Evolutionary conservation across 2,329 filamentous ascomycete species (phyloP), one percentile per base, ranked within the genome.

Genomic region (Sarocladium oryzae): DNA sequence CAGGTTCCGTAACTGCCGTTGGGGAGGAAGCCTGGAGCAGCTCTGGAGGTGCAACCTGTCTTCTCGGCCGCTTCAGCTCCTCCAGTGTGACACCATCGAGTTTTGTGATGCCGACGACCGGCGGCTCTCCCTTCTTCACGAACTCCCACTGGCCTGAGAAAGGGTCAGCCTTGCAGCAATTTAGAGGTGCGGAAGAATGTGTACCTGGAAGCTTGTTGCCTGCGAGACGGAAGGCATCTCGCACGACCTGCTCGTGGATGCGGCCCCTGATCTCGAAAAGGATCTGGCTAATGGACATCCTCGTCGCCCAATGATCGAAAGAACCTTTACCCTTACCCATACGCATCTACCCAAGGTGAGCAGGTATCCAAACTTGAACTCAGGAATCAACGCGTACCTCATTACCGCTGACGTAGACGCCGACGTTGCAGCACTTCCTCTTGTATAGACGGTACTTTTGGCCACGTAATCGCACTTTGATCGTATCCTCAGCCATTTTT

Each of bases 291-390:
- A 97, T 89, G 8, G 89, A 84, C 58, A 97, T 84, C 69, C 92
- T 84, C 20, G 87, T 82, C 4, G 92, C 90, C 93, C 93, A 99
- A 65, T 95, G 89, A 67, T 99, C 93, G 65, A 99, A 97, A 56
- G 85, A 88, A 60, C 93, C 93, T 69, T 99, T 99, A 71, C 93
- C 93, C 72, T 97, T 99, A 68, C 93, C 93, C 95, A 99, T 99
- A 80, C 93, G 86, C 68, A 89, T 86, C 82, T 85, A 57, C 6
- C 43, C 50, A 51, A 2, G 7, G 49, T 55, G 40, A 57, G 51
- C 15, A 30, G 16, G 23, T 35, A 7, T n/a, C 36, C n/a, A n/a
- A n/a, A 45, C 21, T 28, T 5, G 10, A n/a, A n/a, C n/a, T 18
- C 21, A 21, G 13, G 26, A 21, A n/a, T 9, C 15, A 26, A 23